Base-by-base conservation (phyloP, 192 early-diverging fungal species). In the Mortierella alpina region DNA sequence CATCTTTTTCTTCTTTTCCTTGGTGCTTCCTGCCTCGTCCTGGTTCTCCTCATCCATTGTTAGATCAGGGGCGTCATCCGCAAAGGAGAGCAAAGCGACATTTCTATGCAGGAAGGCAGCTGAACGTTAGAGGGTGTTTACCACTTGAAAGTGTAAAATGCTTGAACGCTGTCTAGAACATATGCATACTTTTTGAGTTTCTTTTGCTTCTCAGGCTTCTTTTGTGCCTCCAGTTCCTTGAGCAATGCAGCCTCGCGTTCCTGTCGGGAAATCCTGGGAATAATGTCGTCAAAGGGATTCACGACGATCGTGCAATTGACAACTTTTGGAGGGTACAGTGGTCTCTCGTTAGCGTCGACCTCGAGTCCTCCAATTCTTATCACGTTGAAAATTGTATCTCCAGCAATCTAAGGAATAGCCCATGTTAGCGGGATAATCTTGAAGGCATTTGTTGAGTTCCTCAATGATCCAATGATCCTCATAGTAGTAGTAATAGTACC, bases 281-380 rank as follows among this genome's bases (percentile, higher is more conserved):
- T 80, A 63, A 99, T 97, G 70, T 99, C 96, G 39, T 95, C 88
- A 84, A 99, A 97, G 9, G 96, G 97, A 75, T 97, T 98, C 23
- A 89, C 83, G 20, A 96, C 72, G 2, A 99, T 91, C 6, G 91
- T 88, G 2, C 88, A 86, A 9, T 70, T 63, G 31, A 79, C 84
- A 45, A 99, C 90, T 47, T 85, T 85, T 22, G 90, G 89, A 50
- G 93, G 95, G 63, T 92, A 92, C 17, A 91, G 49, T 0, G 96
- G 97, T 46, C 93, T 80, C 59, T 99, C 96, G 15, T 93, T 86
- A 40, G 89, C 84, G 71, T 97, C 95, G 0, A 90, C 75, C 63
- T 96, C 96, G 31, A 92, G 68, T 14, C 93, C 93, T 20, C 91
- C 92, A 51, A 99, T 93, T 79, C 94, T 94, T 20, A 99, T 82